A percentile compares a stretch with the other conserved stretches of the same genome.
These are phyloP conservation scores for Aspergillus ellipticus DNA, from an alignment of 495 filamentous ascomycete species.

Conservation along the genomic window DNA sequence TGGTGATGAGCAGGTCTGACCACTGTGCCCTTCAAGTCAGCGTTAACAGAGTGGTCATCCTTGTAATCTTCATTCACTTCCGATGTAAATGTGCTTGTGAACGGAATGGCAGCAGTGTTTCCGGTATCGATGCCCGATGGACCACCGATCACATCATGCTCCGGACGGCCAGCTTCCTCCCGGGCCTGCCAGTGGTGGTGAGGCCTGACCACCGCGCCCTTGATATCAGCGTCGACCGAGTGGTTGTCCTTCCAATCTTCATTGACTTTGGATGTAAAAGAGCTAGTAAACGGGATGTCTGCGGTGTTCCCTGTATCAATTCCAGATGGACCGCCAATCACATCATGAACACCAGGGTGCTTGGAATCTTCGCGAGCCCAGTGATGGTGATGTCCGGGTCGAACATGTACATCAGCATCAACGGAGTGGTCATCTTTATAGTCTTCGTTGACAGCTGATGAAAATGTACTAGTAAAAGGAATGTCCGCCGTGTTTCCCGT, in stretches of 20 bases:
- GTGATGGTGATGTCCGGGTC: slow-evolving; percentile 10
- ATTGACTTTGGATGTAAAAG: not conserved
- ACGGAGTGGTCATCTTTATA: slow-evolving; percentile 7
- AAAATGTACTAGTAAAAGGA: not conserved
- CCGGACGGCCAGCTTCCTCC: not conserved
- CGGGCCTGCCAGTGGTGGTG: not conserved
- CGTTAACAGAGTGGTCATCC: slow-evolving; percentile 1
- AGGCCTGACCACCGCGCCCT: not conserved
- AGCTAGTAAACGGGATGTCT: not conserved
- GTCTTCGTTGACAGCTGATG: not conserved
- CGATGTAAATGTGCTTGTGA: not conserved
- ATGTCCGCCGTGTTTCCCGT: not conserved
- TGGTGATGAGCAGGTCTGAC: not conserved
- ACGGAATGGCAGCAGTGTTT: slow-evolving; percentile 3
- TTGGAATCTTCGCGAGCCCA: slow-evolving; percentile 3
- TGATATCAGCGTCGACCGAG: slow-evolving; percentile 2
- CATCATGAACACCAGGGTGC: not conserved
- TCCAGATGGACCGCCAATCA: not conserved
- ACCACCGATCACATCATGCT: slow-evolving; percentile 3
- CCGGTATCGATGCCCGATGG: slow-evolving; percentile 2
- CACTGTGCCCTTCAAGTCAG: not conserved
- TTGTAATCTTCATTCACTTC: not conserved
- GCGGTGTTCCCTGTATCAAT: not conserved
- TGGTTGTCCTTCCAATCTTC: slow-evolving; percentile 8
- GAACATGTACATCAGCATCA: not conserved